Evolutionary conservation across 2,329 filamentous ascomycete genomes (phyloP).

Genomic region (Colletotrichum salicis): DNA sequence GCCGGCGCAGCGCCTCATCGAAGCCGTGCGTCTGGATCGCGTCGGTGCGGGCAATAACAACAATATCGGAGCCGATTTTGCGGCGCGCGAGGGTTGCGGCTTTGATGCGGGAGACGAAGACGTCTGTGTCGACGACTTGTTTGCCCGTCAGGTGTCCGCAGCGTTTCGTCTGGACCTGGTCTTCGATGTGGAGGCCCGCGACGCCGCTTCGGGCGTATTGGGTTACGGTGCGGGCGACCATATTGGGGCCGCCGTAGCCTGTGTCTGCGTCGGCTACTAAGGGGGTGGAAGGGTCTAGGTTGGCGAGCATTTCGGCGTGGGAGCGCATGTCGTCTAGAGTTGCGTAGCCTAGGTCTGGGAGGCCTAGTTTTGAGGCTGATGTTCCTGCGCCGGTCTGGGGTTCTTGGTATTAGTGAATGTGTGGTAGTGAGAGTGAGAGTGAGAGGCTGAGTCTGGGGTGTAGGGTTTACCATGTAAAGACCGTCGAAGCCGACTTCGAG

Average conservation of each 20-base stretch:
- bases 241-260: conserved; percentile 64
- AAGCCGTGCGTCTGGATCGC: conserved; percentile 67
- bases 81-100: conserved; percentile 63
- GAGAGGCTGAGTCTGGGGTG: neutral
- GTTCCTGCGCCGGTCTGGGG: conserved; percentile 70
- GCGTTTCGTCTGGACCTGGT: conserved; percentile 72
- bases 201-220: conserved; percentile 65
- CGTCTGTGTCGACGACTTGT: conserved; percentile 62
- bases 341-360: conserved; percentile 71
- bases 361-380: conserved; percentile 68
- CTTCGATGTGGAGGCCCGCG: conserved; percentile 70
- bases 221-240: conserved; percentile 64
- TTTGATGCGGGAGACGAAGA: conserved; percentile 65
- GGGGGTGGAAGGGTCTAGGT: conserved; percentile 63
- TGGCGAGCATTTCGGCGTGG: conserved; percentile 74
- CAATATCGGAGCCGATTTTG: conserved; percentile 63
- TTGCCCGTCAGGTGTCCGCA: conserved; percentile 74
- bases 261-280: conserved; percentile 72
- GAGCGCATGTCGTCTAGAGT: conserved; percentile 71
- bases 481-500: conserved; percentile 71
- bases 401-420: neutral
- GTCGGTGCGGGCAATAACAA: conserved; percentile 74
- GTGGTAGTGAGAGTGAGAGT: neutral
- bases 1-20: conserved; percentile 62
- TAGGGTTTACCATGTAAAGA: conserved; percentile 72